These are phyloP conservation scores for Ustilago xerochloae DNA, from an alignment of 1,284 basidiomycete species.

Conservation along the genomic window DNA sequence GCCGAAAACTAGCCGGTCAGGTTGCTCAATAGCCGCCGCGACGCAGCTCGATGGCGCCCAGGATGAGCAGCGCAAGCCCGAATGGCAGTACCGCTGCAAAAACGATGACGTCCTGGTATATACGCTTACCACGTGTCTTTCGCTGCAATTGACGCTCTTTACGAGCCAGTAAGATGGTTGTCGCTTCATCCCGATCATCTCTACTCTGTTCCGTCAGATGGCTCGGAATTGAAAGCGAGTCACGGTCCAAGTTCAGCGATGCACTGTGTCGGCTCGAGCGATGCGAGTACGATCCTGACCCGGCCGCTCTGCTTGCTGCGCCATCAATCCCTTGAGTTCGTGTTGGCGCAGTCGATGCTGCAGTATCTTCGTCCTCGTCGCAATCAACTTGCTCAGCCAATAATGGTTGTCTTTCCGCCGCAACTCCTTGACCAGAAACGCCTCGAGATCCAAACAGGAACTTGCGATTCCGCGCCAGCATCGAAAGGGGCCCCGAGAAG, in stretches of 20 bases:
- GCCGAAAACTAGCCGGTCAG: no score
- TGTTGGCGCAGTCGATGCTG: background rate
- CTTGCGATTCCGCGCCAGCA: constrained; percentile 45
- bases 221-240: constrained; percentile 35
- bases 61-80: constrained; percentile 46
- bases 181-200: constrained; percentile 54
- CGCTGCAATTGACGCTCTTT: constrained; percentile 64
- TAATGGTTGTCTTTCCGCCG: constrained; percentile 38
- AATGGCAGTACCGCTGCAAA: constrained; percentile 53
- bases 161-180: constrained; percentile 59
- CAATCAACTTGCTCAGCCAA: constrained; percentile 11
- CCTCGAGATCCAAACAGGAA: constrained; percentile 40
- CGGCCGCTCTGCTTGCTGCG: background rate
- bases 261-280: constrained; percentile 18
- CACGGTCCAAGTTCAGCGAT: constrained; percentile 1
- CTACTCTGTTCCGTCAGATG: constrained; percentile 46
- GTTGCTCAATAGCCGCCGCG: constrained; percentile 49
- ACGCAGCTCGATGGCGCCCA: constrained; percentile 44
- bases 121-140: constrained; percentile 43
- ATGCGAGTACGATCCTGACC: background rate
- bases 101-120: constrained; percentile 53
- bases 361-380: background rate
- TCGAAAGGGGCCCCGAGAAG: constrained; percentile 44
- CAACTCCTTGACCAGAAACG: constrained; percentile 2
- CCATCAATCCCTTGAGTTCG: background rate